phyloP scores from a whole-genome alignment of 1,284 basidiomycete genomes.

The Trametes versicolor region DNA sequence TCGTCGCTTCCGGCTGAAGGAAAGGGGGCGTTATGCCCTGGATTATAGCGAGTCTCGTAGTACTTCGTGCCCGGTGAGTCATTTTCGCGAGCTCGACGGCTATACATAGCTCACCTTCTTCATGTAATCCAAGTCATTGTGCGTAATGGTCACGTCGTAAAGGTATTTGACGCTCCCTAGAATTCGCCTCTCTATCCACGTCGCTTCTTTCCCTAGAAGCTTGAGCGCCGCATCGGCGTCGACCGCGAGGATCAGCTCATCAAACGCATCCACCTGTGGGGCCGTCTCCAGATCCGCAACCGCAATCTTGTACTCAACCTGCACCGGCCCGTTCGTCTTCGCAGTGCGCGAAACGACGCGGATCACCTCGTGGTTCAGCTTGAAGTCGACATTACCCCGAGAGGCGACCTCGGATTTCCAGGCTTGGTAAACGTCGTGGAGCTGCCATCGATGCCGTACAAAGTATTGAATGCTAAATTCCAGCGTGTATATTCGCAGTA shows the following conservation, averaged over 20 bases:
- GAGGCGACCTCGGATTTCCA: conserved; percentile 56
- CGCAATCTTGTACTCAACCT: conserved; percentile 40
- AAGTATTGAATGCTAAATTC: neutral
- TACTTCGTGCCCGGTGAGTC: conserved; percentile 45
- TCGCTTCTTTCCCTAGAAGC: conserved; percentile 62
- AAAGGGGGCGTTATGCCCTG: conserved; percentile 52
- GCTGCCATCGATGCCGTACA: conserved; percentile 31
- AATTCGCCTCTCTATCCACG: conserved; percentile 65
- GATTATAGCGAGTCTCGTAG: conserved; percentile 56
- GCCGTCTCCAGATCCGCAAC: conserved; percentile 33
- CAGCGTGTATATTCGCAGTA: conserved; percentile 34
- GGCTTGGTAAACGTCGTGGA: conserved; percentile 56
- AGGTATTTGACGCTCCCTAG: conserved; percentile 68
- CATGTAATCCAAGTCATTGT: conserved; percentile 65
- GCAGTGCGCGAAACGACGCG: conserved; percentile 45
- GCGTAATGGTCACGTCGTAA: conserved; percentile 68
- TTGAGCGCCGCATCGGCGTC: conserved; percentile 68
- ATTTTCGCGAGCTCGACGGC: neutral
- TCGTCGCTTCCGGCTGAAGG: conserved; percentile 44
- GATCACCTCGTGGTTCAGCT: conserved; percentile 54
- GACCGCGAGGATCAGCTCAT: conserved; percentile 70
- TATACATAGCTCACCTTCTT: conserved; percentile 49
- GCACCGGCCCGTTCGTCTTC: conserved; percentile 36
- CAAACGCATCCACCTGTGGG: conserved; percentile 58
- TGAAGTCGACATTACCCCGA: conserved; percentile 54